Evolutionary conservation across 805 yeast genomes (phyloP), one percentile per base, ranked within the genome.

Genomic region (Teunomyces atbi): DNA sequence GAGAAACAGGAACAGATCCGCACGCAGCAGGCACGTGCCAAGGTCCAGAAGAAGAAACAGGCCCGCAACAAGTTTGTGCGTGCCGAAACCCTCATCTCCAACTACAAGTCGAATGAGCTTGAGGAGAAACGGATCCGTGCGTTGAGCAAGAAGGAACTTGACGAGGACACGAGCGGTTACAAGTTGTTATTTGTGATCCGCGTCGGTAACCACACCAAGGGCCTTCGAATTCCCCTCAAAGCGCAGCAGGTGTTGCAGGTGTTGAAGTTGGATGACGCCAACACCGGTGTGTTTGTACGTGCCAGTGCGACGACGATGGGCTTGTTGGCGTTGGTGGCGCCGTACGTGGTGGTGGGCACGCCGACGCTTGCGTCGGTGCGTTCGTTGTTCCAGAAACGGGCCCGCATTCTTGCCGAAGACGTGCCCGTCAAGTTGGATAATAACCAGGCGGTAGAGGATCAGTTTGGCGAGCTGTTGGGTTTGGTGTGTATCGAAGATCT

Each of bases 401-500:
- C 89, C 18, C 78, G 79, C 41, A 76, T 84, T 29, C 45, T 44
- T 41, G 23, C 42, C 30, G 59, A 68, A 46, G 62, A 68, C 34
- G 59, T 60, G 11, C 41, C 49, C 6, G 38, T 18, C n/a, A 30
- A 30, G 6, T 30, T 30, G 56, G 87, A 86, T 63, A 89, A 84
- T 65, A 87, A 87, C 70, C 83, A 81, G 56, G 66, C 82, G 34
- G 83, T 87, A 44, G 95, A 87, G 68, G 90, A 86, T 57, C 71
- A 74, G 57, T 73, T 87, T 51, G 86, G 84, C 6, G 68, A 65
- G 42, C 66, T 63, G 34, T 69, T 73, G 45, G 90, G 92, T 23
- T 70, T 84, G 49, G 81, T 87, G 52, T 87, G 95, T 79, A 77
- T 85, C 15, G 94, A 87, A 69, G 95, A 87, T 66, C 73, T 87